A percentile compares a stretch with the other conserved stretches of the same genome.
Evolutionary conservation across 2,329 filamentous ascomycete species (phyloP).

Genomic region (Venturia aucupariae): DNA sequence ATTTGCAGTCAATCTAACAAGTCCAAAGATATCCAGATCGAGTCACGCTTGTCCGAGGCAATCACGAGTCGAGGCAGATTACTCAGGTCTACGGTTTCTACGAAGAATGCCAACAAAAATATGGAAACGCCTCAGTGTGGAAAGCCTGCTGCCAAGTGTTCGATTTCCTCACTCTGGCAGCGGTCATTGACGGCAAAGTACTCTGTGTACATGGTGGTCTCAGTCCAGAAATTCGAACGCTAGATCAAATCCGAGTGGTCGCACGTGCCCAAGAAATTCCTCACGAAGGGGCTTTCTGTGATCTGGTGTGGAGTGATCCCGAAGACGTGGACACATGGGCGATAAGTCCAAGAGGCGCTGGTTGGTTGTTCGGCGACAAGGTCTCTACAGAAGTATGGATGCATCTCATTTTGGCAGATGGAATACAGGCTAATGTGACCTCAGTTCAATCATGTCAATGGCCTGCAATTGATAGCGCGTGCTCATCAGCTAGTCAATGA

Average conservation of each 20-base stretch:
- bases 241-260: slow-evolving; percentile 79
- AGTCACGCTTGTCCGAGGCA: slow-evolving; percentile 64
- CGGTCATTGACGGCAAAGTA: slow-evolving; percentile 97
- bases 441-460: slow-evolving; percentile 67
- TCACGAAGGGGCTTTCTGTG: slow-evolving; percentile 96
- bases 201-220: slow-evolving; percentile 97
- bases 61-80: slow-evolving; percentile 98
- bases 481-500: slow-evolving; percentile 70
- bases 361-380: slow-evolving; percentile 62
- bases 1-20: slow-evolving; percentile 14
- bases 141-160: slow-evolving; percentile 99
- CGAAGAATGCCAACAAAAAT: slow-evolving; percentile 97
- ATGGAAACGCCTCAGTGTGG: slow-evolving; percentile 98
- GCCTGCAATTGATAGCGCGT: slow-evolving; percentile 60
- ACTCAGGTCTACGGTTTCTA: slow-evolving; percentile 99
- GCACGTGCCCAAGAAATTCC: slow-evolving; percentile 86
- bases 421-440: slow-evolving; percentile 14
- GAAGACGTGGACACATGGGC: slow-evolving; percentile 63
- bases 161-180: slow-evolving; percentile 94
- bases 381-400: slow-evolving; percentile 53
- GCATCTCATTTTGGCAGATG: background rate
- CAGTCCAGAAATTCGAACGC: slow-evolving; percentile 89
- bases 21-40: slow-evolving; percentile 54
- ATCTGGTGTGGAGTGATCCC: slow-evolving; percentile 86
- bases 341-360: slow-evolving; percentile 58